Conservation (phyloP, 495 filamentous ascomycete genomes). For the Beverwykella pulmonaria region DNA sequence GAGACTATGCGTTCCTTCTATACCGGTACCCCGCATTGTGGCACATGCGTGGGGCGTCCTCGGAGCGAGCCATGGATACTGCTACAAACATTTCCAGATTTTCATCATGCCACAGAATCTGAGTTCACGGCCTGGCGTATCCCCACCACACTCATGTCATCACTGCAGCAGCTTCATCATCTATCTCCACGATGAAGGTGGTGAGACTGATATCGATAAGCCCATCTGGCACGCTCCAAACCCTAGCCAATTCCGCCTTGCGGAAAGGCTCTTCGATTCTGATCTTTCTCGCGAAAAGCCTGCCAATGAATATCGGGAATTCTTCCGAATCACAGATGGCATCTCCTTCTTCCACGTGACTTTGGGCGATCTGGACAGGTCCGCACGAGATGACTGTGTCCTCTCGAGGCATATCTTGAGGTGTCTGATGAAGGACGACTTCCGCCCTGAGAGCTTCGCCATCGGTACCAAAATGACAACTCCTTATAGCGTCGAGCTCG, state of each 20-base stretch:
- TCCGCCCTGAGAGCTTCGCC: not conserved
- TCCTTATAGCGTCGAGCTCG: slow-evolving; percentile 1
- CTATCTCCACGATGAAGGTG: slow-evolving; percentile 4
- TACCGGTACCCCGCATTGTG: too few species aligned
- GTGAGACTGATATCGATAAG: not conserved
- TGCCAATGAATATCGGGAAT: not conserved
- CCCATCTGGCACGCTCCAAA: slow-evolving; percentile 1
- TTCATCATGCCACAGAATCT: not conserved
- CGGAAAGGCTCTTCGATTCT: not conserved
- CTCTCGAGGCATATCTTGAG: not conserved
- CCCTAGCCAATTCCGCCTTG: not conserved
- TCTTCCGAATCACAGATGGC: not conserved
- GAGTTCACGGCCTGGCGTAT: not conserved
- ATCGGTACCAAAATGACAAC: not conserved
- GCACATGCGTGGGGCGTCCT: too few species aligned
- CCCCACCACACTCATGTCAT: not conserved
- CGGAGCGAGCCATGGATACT: too few species aligned
- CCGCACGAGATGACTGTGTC: not conserved
- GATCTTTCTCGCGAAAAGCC: not conserved
- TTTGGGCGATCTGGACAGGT: not conserved
- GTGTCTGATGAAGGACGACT: not conserved
- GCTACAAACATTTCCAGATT: not conserved
- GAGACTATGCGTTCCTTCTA: too few species aligned
- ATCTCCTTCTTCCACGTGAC: not conserved
- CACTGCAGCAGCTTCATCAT: slow-evolving; percentile 4